A percentile compares a stretch with the other conserved stretches of the same genome.
phyloP scores from a whole-genome alignment of 1,284 basidiomycete genomes.

The Earliella scabrosa region DNA sequence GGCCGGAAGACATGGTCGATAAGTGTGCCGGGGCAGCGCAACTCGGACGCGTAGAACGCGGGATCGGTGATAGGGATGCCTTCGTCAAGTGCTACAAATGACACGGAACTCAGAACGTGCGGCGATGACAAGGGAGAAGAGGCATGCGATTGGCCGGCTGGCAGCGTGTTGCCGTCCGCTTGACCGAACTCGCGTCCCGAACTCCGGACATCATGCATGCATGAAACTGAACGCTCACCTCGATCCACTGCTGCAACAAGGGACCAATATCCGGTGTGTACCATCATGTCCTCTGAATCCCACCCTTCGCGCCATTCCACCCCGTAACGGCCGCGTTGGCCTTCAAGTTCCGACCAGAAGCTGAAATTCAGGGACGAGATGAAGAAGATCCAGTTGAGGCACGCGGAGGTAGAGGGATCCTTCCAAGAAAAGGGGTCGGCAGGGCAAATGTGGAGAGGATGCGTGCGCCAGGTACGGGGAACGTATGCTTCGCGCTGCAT shows the following conservation, averaged over 20 bases:
- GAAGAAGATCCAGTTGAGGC: constrained; percentile 83
- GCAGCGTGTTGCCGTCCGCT: too few relatives aligned
- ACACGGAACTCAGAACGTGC: background rate
- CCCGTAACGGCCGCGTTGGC: constrained; percentile 61
- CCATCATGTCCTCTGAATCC: constrained; percentile 47
- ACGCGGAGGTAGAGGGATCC: constrained; percentile 56
- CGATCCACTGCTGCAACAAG: constrained; percentile 77
- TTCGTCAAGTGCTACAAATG: constrained; percentile 54
- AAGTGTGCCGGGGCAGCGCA: constrained; percentile 64
- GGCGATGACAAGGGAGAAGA: too few relatives aligned
- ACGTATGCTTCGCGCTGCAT: constrained; percentile 67
- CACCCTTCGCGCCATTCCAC: constrained; percentile 78
- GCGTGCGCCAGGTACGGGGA: constrained; percentile 78
- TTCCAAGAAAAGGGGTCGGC: constrained; percentile 58
- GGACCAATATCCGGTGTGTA: constrained; percentile 83
- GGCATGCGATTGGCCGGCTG: background rate
- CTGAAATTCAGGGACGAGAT: constrained; percentile 85
- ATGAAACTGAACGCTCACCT: too few relatives aligned
- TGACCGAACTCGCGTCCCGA: too few relatives aligned
- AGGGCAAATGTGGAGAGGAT: constrained; percentile 75
- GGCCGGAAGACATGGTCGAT: constrained; percentile 71
- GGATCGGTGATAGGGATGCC: constrained; percentile 78
- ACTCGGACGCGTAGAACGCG: constrained; percentile 70
- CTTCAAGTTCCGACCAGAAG: constrained; percentile 80
- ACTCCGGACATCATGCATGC: too few relatives aligned